phyloP scores from a whole-genome alignment of 2,329 filamentous ascomycete genomes.

The Exophiala mesophila region DNA sequence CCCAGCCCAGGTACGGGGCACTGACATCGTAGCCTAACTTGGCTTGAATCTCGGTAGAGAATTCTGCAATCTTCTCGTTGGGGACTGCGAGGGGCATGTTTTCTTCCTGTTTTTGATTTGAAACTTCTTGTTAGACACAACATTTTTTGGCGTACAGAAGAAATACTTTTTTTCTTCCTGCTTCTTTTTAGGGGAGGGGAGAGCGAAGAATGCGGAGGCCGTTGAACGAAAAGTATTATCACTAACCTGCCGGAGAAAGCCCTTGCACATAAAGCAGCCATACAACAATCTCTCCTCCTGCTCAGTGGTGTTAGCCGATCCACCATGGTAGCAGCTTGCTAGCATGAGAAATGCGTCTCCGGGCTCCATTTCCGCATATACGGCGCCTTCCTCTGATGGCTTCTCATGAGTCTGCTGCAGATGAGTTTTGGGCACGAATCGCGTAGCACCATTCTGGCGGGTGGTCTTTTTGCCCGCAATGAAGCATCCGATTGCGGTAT shows the following conservation, averaged over 20 bases:
- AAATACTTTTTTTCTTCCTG: too few relatives aligned
- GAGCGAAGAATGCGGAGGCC: not conserved
- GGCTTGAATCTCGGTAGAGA: constrained; percentile 14
- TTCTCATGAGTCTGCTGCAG: constrained; percentile 14
- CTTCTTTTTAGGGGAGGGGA: constrained; percentile 1
- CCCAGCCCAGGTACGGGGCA: constrained; percentile 12
- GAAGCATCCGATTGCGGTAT: constrained; percentile 24
- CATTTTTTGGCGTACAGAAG: too few relatives aligned
- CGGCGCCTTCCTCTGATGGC: constrained; percentile 12
- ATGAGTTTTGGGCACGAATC: constrained; percentile 28
- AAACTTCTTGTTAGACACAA: constrained; percentile 27
- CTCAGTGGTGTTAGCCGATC: constrained; percentile 30
- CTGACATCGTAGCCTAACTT: constrained; percentile 21
- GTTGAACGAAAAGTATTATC: too few relatives aligned
- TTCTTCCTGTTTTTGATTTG: constrained; percentile 36
- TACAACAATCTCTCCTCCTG: constrained; percentile 33
- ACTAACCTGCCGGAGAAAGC: too few relatives aligned
- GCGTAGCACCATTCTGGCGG: constrained; percentile 28
- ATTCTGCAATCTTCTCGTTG: constrained; percentile 3
- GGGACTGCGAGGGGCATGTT: constrained; percentile 33
- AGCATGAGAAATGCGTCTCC: constrained; percentile 36
- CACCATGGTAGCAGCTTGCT: constrained; percentile 32
- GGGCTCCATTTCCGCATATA: constrained; percentile 29
- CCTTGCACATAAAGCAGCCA: constrained; percentile 31
- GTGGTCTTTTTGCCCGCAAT: constrained; percentile 23